Conservation (phyloP, 805 yeast species). For the Pichia sporocuriosa region DNA sequence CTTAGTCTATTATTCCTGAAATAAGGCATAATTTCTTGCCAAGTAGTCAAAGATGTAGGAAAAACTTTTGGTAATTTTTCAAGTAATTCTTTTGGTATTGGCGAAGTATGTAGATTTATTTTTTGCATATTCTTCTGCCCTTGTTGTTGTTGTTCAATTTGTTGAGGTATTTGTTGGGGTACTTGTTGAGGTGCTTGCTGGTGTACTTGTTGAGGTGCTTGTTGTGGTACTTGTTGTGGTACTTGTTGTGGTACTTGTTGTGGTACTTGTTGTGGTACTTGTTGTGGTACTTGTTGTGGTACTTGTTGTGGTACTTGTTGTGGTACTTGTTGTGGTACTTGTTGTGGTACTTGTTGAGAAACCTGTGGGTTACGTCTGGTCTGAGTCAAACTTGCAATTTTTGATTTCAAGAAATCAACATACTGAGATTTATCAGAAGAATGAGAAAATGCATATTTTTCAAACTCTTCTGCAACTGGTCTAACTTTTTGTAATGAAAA, state of each 20-base stretch:
- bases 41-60: conserved; percentile 73
- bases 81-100: conserved; percentile 65
- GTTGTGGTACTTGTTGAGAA: conserved; percentile 3
- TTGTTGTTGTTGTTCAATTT: conserved; percentile 10
- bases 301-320: conserved; percentile 13
- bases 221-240: conserved; percentile 11
- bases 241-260: not conserved
- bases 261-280: not conserved
- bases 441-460: conserved; percentile 54
- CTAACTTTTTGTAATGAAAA: conserved; percentile 36
- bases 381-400: conserved; percentile 32
- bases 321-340: conserved; percentile 2
- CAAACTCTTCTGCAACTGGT: conserved; percentile 63
- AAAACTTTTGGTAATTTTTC: conserved; percentile 58
- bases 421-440: conserved; percentile 55
- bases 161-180: conserved; percentile 10
- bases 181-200: conserved; percentile 25
- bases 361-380: conserved; percentile 23
- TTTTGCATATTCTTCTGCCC: conserved; percentile 10
- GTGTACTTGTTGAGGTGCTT: conserved; percentile 13
- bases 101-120: conserved; percentile 50
- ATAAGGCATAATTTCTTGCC: conserved; percentile 70
- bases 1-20: conserved; percentile 50
- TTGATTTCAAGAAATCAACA: conserved; percentile 40
- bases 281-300: conserved; percentile 1